A percentile compares a stretch with the other conserved stretches of the same genome.
phyloP scores from a whole-genome alignment of 2,329 filamentous ascomycete species.

The Huntiella savannae region DNA sequence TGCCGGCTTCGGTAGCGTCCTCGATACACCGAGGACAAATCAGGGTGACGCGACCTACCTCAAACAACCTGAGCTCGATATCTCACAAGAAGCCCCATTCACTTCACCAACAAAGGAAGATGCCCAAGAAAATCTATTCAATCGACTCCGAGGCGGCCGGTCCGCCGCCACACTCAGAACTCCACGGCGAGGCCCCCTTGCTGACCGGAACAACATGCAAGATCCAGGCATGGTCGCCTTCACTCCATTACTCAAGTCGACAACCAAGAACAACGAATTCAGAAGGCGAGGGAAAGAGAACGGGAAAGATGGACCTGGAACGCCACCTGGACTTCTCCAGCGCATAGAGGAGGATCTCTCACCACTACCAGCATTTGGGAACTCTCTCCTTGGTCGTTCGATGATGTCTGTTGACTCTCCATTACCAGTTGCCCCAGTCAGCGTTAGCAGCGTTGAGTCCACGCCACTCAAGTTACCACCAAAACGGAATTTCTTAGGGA shows the following conservation, averaged over 20 bases:
- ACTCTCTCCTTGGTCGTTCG: slow-evolving; percentile 48
- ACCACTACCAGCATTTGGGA: slow-evolving; percentile 52
- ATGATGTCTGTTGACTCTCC: slow-evolving; percentile 29
- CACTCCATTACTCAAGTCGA: slow-evolving; percentile 75
- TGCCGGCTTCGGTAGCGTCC: slow-evolving; percentile 39
- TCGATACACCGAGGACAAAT: slow-evolving; percentile 78
- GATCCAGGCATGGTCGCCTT: slow-evolving; percentile 54
- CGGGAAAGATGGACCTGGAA: slow-evolving; percentile 37
- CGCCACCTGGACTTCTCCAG: slow-evolving; percentile 40
- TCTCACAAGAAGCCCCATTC: slow-evolving; percentile 77
- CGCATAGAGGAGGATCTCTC: slow-evolving; percentile 56
- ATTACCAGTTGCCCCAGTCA: slow-evolving; percentile 44
- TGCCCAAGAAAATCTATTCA: slow-evolving; percentile 50
- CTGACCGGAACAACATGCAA: slow-evolving; percentile 53
- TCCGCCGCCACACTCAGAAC: slow-evolving; percentile 26
- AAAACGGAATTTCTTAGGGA: slow-evolving; percentile 36
- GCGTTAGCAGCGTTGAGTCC: slow-evolving; percentile 61
- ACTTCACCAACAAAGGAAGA: slow-evolving; percentile 50
- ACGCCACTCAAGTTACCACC: slow-evolving; percentile 61
- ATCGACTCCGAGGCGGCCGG: slow-evolving; percentile 52
- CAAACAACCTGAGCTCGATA: slow-evolving; percentile 53
- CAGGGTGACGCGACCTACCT: slow-evolving; percentile 70
- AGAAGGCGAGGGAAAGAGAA: slow-evolving; percentile 42
- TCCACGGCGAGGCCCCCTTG: slow-evolving; percentile 55
- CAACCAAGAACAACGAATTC: slow-evolving; percentile 52